phyloP scores from a whole-genome alignment of 208 protist species.

The Porcisia hertigi region DNA sequence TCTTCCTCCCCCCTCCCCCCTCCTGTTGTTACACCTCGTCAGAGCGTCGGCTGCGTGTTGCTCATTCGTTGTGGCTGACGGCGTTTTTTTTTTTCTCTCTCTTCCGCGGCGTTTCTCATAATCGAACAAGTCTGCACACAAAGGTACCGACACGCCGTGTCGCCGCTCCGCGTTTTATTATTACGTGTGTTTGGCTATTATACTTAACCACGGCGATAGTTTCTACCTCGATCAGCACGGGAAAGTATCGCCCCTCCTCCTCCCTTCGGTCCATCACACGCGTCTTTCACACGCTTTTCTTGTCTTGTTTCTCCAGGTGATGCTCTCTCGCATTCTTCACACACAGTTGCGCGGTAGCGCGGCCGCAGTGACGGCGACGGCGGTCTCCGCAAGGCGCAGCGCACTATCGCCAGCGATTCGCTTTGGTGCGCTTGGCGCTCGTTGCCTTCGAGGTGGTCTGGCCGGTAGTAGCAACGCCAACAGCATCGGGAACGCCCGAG shows the following conservation, averaged over 20 bases:
- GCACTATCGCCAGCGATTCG: conserved; percentile 3
- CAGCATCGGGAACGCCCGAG: not conserved
- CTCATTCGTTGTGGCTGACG: not conserved
- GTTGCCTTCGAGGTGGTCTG: not conserved
- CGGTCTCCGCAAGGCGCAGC: not conserved
- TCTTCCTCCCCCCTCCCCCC: not conserved
- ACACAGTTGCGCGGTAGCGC: not conserved
- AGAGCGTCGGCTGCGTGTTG: not conserved
- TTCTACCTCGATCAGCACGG: too few species aligned
- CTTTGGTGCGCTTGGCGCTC: not conserved
- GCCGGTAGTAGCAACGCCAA: not conserved
- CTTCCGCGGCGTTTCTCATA: not conserved
- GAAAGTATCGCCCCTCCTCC: too few species aligned
- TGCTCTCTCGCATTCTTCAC: conserved; percentile 27
- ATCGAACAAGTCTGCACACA: not conserved
- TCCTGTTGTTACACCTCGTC: not conserved
- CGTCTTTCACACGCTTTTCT: not conserved
- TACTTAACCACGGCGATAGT: too few species aligned
- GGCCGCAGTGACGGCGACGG: not conserved
- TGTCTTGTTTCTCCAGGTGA: not conserved
- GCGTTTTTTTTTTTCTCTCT: not conserved
- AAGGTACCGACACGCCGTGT: not conserved
- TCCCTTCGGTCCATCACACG: too few species aligned
- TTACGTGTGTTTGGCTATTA: too few species aligned
- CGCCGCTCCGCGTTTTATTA: too few species aligned